Base-by-base conservation (phyloP, 2,329 filamentous ascomycete genomes). In the Cadophora sp. region DNA sequence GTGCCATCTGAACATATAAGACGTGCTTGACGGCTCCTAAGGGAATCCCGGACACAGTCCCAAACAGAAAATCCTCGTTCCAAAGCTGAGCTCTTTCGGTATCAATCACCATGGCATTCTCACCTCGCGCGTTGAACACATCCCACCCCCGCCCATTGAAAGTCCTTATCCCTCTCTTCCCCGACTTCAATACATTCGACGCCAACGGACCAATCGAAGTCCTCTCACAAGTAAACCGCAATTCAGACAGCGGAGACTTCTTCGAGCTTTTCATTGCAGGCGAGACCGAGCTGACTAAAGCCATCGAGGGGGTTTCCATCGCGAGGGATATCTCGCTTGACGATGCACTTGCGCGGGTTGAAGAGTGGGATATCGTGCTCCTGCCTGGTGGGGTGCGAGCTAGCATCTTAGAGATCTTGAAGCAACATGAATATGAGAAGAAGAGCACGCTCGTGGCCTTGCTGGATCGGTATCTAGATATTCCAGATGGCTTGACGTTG, bases 351-450 rank as follows among this genome's bases (percentile, higher is more conserved):
- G 47, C 43, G 1, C 59, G 59, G 0, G 16, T 62, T 27, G 45
- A 50, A n/a, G 59, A 62, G 33, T 62, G 59, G 59, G 59, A 62
- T 43, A 53, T 62, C 30, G 30, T 62, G 27, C 59, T 62, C 13
- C 5, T 62, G 13, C 59, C 59, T 27, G 59, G 59, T n/a, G 59
- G 59, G 9, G 48, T 39, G 20, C 13, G 22, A n/a, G 47, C 39
- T 27, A 13, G 18, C 6, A 62, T 62, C 18, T 18, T 53, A 6
- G 22, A 36, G n/a, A 53, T 62, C 13, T n/a, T 62, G 20, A 45
- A 53, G 6, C 16, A 4, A 7, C 36, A 51, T 16, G 4, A 51
- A 16, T 30, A 24, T 9, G 33, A 16, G 22, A 14, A 41, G 20
- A 41, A 41, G n/a, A 62, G 48, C n/a, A 6, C n/a, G n/a, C 18